Base-by-base conservation (phyloP, 129 eudicot genomes). In the Flaveria brownii region DNA sequence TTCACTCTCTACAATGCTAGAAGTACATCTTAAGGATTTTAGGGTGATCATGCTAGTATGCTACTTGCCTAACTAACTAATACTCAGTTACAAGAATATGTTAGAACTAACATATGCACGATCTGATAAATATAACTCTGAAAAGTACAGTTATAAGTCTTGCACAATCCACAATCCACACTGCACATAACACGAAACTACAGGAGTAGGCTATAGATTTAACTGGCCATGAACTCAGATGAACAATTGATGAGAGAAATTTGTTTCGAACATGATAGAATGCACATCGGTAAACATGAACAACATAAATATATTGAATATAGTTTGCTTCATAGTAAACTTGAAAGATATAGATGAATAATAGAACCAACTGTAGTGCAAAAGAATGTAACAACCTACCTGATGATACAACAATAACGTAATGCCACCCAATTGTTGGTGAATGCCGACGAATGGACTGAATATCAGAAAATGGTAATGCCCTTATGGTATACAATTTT, bases 341-440 rank as follows among this genome's bases (percentile, higher is more conserved):
- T 36, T 72, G 33, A 36, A n/a, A 62, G 45, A 71, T 47, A 4
- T 76, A 63, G n/a, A 15, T 26, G 33, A 45, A 73, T 28, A 54
- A 9, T 18, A 76, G 26, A 62, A 60, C 57, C 28, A 60, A 71
- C 49, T 61, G 54, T 33, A 5, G 75, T 42, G 41, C 70, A 70
- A 79, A 75, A 50, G 60, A 36, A 61, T 39, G 61, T 18, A 28
- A 73, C 33, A 18, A 20, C 72, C 71, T 82, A 95, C 99, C 99
- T 78, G 97, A 89, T 68, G 99, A 89, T 77, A 95, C 99, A 46
- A 95, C 87, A 39, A 95, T 95, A 17, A 91, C 77, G 71, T 89
- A 95, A 74, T 91, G 97, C 99, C 99, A 95, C 33, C 99, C 99
- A 81, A 95, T 86, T 57, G 99, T 83, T 72, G 99, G 99, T 78